A percentile compares a stretch with the other conserved stretches of the same genome.
These are phyloP conservation scores for Annona squamosa DNA, from an alignment of 164 flowering plant genomes.

Conservation along the genomic window DNA sequence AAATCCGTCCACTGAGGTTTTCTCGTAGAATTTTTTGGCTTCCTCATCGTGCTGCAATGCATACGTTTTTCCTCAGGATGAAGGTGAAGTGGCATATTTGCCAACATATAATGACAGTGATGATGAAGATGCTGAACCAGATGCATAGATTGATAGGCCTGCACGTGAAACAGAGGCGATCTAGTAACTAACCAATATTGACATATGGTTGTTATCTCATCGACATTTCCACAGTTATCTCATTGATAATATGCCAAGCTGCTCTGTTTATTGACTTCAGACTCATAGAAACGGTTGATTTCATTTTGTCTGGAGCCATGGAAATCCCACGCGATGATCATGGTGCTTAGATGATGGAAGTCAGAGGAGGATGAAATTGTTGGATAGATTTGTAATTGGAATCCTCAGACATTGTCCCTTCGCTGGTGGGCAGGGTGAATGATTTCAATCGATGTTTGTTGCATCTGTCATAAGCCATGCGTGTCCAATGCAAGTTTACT, in stretches of 20 bases:
- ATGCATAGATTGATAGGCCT: neutral
- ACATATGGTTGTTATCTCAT: neutral
- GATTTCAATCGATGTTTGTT: neutral
- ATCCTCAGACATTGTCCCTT: neutral
- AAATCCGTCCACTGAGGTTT: too few species aligned
- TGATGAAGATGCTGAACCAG: neutral
- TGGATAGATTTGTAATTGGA: neutral
- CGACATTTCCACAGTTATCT: neutral
- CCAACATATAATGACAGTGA: slow-evolving; percentile 13
- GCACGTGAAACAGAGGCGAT: neutral
- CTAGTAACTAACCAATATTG: neutral
- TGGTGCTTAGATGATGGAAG: neutral
- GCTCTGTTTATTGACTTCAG: neutral
- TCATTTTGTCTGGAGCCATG: neutral
- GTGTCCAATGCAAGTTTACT: too few species aligned
- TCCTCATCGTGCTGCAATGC: neutral
- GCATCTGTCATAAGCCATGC: neutral
- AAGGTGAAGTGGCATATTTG: slow-evolving; percentile 48
- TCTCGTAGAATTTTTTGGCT: too few species aligned
- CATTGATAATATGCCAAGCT: neutral
- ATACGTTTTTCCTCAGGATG: slow-evolving; percentile 24
- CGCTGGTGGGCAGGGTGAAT: neutral
- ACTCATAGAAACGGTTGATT: neutral
- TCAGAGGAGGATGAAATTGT: neutral
- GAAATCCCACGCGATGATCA: neutral